These are phyloP conservation scores for Backusella australiensis DNA, from an alignment of 192 early-diverging fungal species.

Conservation along the genomic window DNA sequence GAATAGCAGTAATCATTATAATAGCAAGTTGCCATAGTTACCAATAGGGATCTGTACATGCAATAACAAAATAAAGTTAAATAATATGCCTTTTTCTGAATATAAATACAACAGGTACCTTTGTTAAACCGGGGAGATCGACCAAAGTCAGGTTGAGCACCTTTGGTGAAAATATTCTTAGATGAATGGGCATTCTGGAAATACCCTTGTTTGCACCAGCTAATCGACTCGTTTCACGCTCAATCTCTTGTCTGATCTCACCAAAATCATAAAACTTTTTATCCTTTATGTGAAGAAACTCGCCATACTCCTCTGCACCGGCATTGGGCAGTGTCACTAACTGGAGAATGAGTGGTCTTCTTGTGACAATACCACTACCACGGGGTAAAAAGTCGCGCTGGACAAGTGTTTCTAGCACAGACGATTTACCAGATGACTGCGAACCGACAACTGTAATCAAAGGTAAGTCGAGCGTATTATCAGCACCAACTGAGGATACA, in stretches of 20 bases:
- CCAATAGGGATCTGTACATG: slow-evolving; percentile 38
- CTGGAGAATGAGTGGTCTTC: slow-evolving; percentile 79
- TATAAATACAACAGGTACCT: slow-evolving; percentile 43
- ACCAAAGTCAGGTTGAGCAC: slow-evolving; percentile 82
- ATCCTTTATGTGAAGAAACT: slow-evolving; percentile 76
- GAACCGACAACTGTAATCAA: slow-evolving; percentile 89
- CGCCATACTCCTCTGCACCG: slow-evolving; percentile 45
- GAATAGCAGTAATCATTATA: background rate
- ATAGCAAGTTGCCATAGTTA: background rate
- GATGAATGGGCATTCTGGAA: slow-evolving; percentile 70
- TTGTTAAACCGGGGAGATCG: slow-evolving; percentile 81
- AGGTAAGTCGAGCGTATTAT: slow-evolving; percentile 75
- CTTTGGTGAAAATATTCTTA: slow-evolving; percentile 73
- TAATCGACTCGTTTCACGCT: slow-evolving; percentile 74
- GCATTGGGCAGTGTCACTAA: slow-evolving; percentile 50
- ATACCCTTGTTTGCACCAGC: slow-evolving; percentile 83
- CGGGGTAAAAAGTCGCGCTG: slow-evolving; percentile 98
- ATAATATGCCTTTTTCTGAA: background rate
- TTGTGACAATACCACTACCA: slow-evolving; percentile 84
- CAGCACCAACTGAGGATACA: slow-evolving; percentile 69
- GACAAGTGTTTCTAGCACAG: slow-evolving; percentile 98
- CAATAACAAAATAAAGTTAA: background rate
- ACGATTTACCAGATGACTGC: slow-evolving; percentile 91
- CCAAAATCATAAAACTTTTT: slow-evolving; percentile 74
- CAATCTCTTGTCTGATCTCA: slow-evolving; percentile 78